Percentiles rank a stretch among this genome's conserved stretches.
These are phyloP conservation scores for Achaetomiella virescens DNA, from an alignment of 495 filamentous ascomycete genomes.

Conservation along the genomic window DNA sequence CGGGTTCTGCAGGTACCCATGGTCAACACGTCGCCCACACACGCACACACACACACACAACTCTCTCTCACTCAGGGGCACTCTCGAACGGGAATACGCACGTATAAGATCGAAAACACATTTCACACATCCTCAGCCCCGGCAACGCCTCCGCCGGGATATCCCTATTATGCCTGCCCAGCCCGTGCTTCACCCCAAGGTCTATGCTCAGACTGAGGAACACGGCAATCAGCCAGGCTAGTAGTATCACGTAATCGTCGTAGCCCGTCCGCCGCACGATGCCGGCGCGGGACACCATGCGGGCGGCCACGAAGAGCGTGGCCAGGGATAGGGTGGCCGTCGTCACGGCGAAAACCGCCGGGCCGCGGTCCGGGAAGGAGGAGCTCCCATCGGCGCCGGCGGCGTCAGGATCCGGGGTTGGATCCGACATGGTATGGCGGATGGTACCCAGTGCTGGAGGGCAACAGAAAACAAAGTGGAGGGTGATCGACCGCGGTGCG, in stretches of 20 bases:
- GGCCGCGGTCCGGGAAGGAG: conserved; percentile 50
- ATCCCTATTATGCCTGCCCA: conserved; percentile 68
- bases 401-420: neutral
- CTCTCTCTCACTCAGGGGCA: neutral
- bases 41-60: neutral
- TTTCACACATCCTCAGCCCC: conserved; percentile 60
- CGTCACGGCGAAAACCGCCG: conserved; percentile 68
- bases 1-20: conserved; percentile 81
- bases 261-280: conserved; percentile 62
- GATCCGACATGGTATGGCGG: too few species aligned
- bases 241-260: conserved; percentile 79
- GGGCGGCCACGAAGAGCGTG: conserved; percentile 63
- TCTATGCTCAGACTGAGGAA: conserved; percentile 72
- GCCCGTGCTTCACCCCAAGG: conserved; percentile 60
- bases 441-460: too few species aligned
- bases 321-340: conserved; percentile 60
- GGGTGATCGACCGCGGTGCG: neutral
- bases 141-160: conserved; percentile 44
- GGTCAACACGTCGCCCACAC: too few species aligned
- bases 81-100: conserved; percentile 38
- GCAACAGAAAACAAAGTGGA: neutral
- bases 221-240: conserved; percentile 79
- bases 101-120: conserved; percentile 78
- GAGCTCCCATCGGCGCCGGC: neutral
- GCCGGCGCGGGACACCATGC: conserved; percentile 63